Percentiles rank a stretch among this genome's conserved stretches.
phyloP scores from a whole-genome alignment of 345 rosid species.

The Gossypium longicalyx region DNA sequence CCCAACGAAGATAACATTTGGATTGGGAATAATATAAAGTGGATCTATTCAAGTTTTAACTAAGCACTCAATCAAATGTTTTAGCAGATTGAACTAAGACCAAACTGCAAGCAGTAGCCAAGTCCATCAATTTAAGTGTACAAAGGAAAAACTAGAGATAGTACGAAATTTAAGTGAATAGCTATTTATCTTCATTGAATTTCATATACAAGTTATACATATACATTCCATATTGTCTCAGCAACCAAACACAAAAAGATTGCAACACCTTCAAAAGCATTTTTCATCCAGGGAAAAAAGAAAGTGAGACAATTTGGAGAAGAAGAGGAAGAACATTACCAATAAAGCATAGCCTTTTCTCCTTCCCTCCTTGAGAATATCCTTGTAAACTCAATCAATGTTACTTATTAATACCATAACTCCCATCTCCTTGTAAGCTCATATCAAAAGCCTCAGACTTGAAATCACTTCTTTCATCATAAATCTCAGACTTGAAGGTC shows the following conservation, averaged over 20 bases:
- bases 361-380: neutral
- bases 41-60: neutral
- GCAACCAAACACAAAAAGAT: neutral
- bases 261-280: neutral
- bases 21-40: neutral
- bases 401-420: constrained; percentile 26
- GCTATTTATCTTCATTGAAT: neutral
- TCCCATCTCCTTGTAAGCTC: constrained; percentile 39
- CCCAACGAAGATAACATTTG: neutral
- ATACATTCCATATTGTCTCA: constrained; percentile 4
- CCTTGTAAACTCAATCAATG: neutral
- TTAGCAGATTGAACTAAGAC: neutral
- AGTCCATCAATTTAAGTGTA: neutral
- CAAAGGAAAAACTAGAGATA: neutral
- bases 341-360: neutral
- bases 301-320: neutral
- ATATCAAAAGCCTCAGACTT: constrained; percentile 27
- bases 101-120: constrained; percentile 2
- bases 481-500: neutral
- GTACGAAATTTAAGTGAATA: neutral
- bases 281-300: neutral
- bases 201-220: constrained; percentile 4
- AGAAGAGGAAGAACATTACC: constrained; percentile 8
- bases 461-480: neutral
- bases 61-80: neutral